Conservation (phyloP, 345 rosid genomes). For the Eutrema heterophyllum region DNA sequence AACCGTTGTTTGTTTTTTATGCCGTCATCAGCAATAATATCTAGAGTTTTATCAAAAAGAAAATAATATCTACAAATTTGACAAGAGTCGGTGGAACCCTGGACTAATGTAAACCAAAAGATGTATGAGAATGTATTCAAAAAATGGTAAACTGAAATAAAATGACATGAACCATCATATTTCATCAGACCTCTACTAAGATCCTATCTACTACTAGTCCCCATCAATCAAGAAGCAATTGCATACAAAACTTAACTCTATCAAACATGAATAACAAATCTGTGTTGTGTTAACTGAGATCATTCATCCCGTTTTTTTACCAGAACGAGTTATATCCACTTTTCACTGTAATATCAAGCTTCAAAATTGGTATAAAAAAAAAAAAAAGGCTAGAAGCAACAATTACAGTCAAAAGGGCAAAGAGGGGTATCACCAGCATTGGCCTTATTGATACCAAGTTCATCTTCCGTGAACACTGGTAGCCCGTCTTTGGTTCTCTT, state of each 20-base stretch:
- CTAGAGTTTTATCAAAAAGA: no score
- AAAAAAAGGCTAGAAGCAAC: slow-evolving; percentile 43
- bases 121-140: neutral
- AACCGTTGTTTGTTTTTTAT: neutral
- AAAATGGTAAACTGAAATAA: no score
- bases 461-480: slow-evolving; percentile 55
- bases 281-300: neutral
- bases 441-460: slow-evolving; percentile 50
- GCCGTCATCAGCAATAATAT: neutral
- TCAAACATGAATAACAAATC: neutral
- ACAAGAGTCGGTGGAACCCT: neutral
- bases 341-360: no score
- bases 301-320: neutral
- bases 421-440: slow-evolving; percentile 59
- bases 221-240: neutral
- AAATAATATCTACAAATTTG: neutral
- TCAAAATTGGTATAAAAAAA: no score
- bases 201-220: neutral
- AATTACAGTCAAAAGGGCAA: slow-evolving; percentile 86
- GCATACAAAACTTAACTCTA: neutral
- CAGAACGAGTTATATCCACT: neutral
- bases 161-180: neutral
- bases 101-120: neutral
- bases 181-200: neutral
- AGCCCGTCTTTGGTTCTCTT: slow-evolving; percentile 60